Base-by-base conservation (phyloP, 2,329 filamentous ascomycete genomes). In the Monosporascus cannonballus region DNA sequence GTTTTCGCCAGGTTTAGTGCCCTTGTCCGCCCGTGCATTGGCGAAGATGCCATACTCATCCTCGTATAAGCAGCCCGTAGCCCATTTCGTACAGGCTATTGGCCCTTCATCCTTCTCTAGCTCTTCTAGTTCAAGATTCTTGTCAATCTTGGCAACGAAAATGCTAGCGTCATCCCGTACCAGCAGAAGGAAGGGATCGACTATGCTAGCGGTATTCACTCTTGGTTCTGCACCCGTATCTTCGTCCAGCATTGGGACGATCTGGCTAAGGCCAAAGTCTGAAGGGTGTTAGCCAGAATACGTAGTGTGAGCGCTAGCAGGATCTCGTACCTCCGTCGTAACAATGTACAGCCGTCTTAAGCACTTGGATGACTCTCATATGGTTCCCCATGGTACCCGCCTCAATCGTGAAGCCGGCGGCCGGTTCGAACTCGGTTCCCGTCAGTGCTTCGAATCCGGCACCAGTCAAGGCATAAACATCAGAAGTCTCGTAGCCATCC, bases 211-310 rank as follows among this genome's bases (percentile, higher is more conserved):
- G 63, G 84, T 87, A 46, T 91, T 74, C 42, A 94, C 86, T 50
- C 86, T 80, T 4, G 90, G 86, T 62, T 96, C 90, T 20, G 82
- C 85, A 14, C 88, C 91, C 0, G 86, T 92, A 58, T 94, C 89
- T 62, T 96, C 94, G 62, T 97, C 94, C 56, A 90, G 82, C 80
- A 97, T 90, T 1, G 92, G 90, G 48, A 96, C 80, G 51, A 99
- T 97, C 64, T 97, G 93, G 46, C 86, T 86, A 50, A 99, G 79
- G 11, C 87, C 89, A 54, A 99, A 81, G 68, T 96, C 90, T 90
- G 63, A 1, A n/a, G 7, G 61, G 15, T 44, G 11, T 44, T 4
- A 44, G 41, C n/a, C 41, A 41, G 18, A 18, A 41, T 41, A 41
- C 17, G 18, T 25, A 11, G 4, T 22, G 41, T 22, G 44, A 25